phyloP scores from a whole-genome alignment of 352 stramenopile genomes.

The Pythium pyrilobum region DNA sequence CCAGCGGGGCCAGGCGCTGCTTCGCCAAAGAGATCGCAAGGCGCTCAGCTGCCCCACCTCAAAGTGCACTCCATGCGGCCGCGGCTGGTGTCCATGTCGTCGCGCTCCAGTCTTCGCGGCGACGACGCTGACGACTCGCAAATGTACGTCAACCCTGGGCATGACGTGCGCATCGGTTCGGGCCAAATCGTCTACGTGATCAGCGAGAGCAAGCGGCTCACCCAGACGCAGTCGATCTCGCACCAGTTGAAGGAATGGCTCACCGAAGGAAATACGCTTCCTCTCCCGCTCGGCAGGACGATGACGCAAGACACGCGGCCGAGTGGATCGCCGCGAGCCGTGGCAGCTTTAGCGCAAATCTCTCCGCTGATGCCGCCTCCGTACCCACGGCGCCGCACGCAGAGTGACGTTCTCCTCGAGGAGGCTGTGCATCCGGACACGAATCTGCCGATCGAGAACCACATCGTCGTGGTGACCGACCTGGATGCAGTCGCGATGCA shows the following conservation, averaged over 20 bases:
- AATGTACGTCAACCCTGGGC: conserved; percentile 45
- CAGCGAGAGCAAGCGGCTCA: conserved; percentile 61
- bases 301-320: too few species aligned
- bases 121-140: conserved; percentile 16
- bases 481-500: conserved; percentile 37
- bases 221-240: conserved; percentile 34
- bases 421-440: conserved; percentile 22
- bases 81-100: neutral
- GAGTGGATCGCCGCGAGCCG: too few species aligned
- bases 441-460: conserved; percentile 29
- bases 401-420: conserved; percentile 36
- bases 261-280: conserved; percentile 28
- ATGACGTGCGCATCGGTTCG: conserved; percentile 29
- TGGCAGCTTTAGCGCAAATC: too few species aligned
- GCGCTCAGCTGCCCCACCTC: neutral
- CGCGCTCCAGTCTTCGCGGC: conserved; percentile 2
- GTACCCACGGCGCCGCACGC: neutral
- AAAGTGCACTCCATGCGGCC: conserved; percentile 8
- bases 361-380: neutral
- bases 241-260: conserved; percentile 43
- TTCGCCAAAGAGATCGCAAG: too few species aligned
- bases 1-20: too few species aligned
- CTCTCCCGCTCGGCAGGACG: neutral
- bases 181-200: conserved; percentile 62
- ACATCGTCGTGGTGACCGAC: conserved; percentile 60